A percentile compares a stretch with the other conserved stretches of the same genome.
Conservation (phyloP, 139 green algal genomes). For the Tetradesmus lagerheimii region DNA sequence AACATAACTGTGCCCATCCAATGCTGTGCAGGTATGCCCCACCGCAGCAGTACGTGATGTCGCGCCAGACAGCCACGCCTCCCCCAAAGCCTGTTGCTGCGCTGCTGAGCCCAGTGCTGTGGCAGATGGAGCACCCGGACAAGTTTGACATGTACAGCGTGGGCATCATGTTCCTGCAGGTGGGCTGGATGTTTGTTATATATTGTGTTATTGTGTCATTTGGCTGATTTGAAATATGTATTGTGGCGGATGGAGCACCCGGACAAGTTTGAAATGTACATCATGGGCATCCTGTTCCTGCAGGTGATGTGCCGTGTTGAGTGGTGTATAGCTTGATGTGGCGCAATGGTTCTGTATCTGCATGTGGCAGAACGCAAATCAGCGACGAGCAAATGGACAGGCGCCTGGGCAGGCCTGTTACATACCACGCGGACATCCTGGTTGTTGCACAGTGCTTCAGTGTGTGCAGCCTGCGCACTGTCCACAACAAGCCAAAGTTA, state of each 20-base stretch:
- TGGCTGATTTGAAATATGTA: conserved; percentile 55
- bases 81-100: conserved; percentile 66
- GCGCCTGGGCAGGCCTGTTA: conserved; percentile 91
- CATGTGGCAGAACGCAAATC: no score
- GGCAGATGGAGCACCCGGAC: conserved; percentile 87
- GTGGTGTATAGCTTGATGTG: no score
- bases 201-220: no score
- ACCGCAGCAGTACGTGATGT: conserved; percentile 96
- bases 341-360: no score
- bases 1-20: no score
- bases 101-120: conserved; percentile 90
- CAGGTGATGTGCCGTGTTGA: background rate
- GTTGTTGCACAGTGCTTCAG: no score
- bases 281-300: conserved; percentile 19
- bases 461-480: no score
- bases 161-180: conserved; percentile 24
- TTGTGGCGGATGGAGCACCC: conserved; percentile 89
- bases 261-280: conserved; percentile 93
- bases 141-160: conserved; percentile 90
- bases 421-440: conserved; percentile 64
- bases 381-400: no score
- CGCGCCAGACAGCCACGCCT: conserved; percentile 63
- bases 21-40: conserved; percentile 76
- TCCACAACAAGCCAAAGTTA: no score
- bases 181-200: background rate